phyloP scores from a whole-genome alignment of 139 green algal species.

The Auxenochlorella pyrenoidosa region DNA sequence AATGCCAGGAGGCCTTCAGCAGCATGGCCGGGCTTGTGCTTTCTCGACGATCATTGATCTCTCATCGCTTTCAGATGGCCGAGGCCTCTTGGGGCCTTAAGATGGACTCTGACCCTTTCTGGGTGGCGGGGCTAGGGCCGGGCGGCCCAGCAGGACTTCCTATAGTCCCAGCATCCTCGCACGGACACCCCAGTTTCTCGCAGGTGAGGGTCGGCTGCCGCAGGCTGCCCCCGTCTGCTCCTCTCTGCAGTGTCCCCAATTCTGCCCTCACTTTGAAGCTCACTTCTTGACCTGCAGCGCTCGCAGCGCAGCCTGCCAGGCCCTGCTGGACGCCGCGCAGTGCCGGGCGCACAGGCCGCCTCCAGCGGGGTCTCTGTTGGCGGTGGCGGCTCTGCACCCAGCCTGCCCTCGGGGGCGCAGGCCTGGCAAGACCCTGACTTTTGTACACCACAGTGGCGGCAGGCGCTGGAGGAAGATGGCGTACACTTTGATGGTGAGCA shows the following conservation, averaged over 20 bases:
- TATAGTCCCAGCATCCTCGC: not conserved
- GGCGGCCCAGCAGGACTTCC: not conserved
- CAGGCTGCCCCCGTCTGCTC: not conserved
- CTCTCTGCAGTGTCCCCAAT: not conserved
- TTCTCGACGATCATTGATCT: no score
- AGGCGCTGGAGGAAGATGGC: constrained; percentile 19
- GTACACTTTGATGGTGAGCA: constrained; percentile 10
- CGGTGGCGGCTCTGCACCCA: not conserved
- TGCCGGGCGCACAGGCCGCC: not conserved
- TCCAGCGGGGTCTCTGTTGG: not conserved
- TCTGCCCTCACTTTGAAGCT: not conserved
- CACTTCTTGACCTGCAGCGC: not conserved
- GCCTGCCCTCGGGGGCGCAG: not conserved
- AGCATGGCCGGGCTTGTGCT: no score
- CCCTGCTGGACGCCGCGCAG: constrained; percentile 1
- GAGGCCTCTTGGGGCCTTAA: no score
- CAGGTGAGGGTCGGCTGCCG: not conserved
- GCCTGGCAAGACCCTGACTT: constrained; percentile 17
- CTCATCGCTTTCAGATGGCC: no score
- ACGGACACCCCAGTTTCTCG: not conserved
- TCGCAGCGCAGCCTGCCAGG: constrained; percentile 20
- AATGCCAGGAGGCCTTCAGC: no score
- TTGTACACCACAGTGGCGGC: not conserved
- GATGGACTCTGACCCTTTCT: not conserved
- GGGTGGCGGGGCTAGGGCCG: not conserved